These are phyloP conservation scores for Solanum ahanhuiri DNA, from an alignment of 257 asterid species.

Conservation along the genomic window DNA sequence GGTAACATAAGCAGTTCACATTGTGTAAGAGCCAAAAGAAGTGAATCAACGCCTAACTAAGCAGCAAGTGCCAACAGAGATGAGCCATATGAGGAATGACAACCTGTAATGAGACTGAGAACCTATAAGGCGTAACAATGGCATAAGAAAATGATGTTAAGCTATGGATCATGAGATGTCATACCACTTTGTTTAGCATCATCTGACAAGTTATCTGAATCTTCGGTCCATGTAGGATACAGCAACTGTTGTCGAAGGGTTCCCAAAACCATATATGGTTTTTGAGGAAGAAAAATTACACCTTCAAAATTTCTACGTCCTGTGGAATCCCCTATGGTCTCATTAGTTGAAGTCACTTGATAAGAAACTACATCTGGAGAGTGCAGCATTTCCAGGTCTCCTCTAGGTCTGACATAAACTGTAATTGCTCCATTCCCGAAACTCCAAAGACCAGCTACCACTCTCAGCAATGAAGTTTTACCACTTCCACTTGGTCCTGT, in stretches of 20 bases:
- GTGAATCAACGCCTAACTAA: neutral
- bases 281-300: constrained; percentile 90
- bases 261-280: constrained; percentile 89
- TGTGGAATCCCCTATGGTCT: constrained; percentile 4
- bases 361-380: constrained; percentile 19
- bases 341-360: constrained; percentile 12
- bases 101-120: neutral
- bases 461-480: constrained; percentile 78
- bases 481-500: constrained; percentile 99
- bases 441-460: constrained; percentile 90
- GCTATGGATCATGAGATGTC: constrained; percentile 25
- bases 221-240: constrained; percentile 80
- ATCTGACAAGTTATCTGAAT: constrained; percentile 25
- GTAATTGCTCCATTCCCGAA: constrained; percentile 65
- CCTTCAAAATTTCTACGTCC: constrained; percentile 25
- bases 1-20: neutral
- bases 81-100: neutral
- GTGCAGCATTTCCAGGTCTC: constrained; percentile 11
- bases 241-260: constrained; percentile 84
- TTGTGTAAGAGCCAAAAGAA: neutral
- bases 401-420: constrained; percentile 30
- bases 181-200: constrained; percentile 38
- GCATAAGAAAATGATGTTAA: constrained; percentile 31
- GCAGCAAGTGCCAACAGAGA: neutral
- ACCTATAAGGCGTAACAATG: neutral